Conservation (phyloP, 495 filamentous ascomycete genomes). For the Astrocystis sublimbata region DNA sequence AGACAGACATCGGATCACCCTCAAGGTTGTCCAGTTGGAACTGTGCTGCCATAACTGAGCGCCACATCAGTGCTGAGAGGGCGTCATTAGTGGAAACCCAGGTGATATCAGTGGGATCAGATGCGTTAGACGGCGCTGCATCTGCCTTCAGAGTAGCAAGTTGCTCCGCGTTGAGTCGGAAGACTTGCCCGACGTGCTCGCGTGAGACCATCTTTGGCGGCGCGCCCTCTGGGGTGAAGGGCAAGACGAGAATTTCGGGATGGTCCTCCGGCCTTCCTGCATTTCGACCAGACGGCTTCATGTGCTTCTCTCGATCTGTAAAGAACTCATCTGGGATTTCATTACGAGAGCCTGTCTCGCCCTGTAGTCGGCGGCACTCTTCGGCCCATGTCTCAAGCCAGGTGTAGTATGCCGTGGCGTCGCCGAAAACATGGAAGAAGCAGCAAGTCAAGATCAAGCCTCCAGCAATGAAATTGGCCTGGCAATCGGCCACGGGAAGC, state of each 20-base stretch:
- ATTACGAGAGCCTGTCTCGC: constrained; percentile 18
- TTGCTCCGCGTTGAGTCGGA: constrained; percentile 36
- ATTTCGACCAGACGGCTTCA: constrained; percentile 30
- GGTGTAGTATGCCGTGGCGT: constrained; percentile 34
- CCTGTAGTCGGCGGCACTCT: constrained; percentile 37
- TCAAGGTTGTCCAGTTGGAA: constrained; percentile 32
- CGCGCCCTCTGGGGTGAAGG: constrained; percentile 33
- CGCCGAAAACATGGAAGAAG: constrained; percentile 39
- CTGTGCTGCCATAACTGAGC: constrained; percentile 40
- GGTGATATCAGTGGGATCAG: constrained; percentile 26
- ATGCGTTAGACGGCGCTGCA: constrained; percentile 33
- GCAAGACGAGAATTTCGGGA: constrained; percentile 35
- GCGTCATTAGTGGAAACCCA: constrained; percentile 46
- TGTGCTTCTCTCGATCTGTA: constrained; percentile 32
- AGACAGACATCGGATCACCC: constrained; percentile 33
- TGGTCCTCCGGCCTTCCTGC: constrained; percentile 33
- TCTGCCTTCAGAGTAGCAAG: constrained; percentile 36
- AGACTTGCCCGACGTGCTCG: constrained; percentile 34
- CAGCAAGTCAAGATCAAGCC: constrained; percentile 25
- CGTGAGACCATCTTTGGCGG: constrained; percentile 36
- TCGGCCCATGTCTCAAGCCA: constrained; percentile 42
- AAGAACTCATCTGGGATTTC: constrained; percentile 26
- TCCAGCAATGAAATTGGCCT: constrained; percentile 42
- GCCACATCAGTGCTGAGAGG: constrained; percentile 43
- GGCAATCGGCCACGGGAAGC: constrained; percentile 32